Evolutionary conservation across 768 basidiomycete species (phyloP), one percentile per base, ranked within the genome.

Genomic region (Mycena maculata): DNA sequence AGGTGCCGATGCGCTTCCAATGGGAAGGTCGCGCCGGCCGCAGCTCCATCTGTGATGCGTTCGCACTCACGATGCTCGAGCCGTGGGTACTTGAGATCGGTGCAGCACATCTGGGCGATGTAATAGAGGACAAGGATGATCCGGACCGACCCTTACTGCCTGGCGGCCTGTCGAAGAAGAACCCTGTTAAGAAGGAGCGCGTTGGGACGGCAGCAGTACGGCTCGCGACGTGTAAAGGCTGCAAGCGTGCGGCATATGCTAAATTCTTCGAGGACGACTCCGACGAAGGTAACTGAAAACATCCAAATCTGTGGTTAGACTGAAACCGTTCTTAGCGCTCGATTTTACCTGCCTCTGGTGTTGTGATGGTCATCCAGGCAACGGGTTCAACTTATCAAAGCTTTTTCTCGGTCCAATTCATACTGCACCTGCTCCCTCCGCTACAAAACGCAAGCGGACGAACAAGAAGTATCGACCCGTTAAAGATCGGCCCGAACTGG

Each of bases 401-500:
- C 27, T 61, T 13, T 52, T 61, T 18, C 28, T 61, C 1, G 60
- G 60, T 8, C 60, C 60, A 0, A 11, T 52, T 16, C 59, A 38
- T 31, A 44, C 4, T 2, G 23, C 11, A 12, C n/a, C 33, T 8
- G 28, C n/a, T 12, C 25, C 18, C 25, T 23, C 4, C n/a, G n/a
- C 49, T 2, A 16, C 41, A 12, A 53, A 54, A 15, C 54, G 67
- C 20, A 23, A 50, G 20, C 27, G 25, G 15, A 33, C 31, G n/a
- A n/a, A n/a, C n/a, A n/a, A n/a, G 12, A 36, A 36, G 15, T 68
- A 71, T 57, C 61, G 73, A 18, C 57, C 59, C 22, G 55, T 44
- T 4, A 28, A 30, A 13, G 64, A 76, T 22, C 64, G 72, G 6
- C n/a, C 33, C 0, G 30, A n/a, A 2, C 63, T 76, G 1, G 69